Base-by-base conservation (phyloP, 805 yeast species). In the Brettanomyces sp. region DNA sequence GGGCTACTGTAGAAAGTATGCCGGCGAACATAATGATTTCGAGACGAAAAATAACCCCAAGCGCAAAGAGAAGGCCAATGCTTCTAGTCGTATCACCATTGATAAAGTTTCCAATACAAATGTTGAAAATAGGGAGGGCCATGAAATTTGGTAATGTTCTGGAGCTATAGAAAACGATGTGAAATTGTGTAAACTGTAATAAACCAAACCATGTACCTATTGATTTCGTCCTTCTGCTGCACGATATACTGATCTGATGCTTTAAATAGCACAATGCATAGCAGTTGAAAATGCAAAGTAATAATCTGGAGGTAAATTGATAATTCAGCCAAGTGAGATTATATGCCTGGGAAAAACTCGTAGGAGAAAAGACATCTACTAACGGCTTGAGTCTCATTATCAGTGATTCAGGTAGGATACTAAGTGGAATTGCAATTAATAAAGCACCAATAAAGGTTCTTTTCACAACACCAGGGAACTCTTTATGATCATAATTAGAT, bases 391-490 rank as follows among this genome's bases (percentile, higher is more conserved):
- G 13, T 21, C 30, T 25, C 9, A 25, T 12, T 9, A 36, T 8
- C 5, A 37, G 12, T n/a, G 37, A 30, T 8, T 33, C 35, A 5
- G 45, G 45, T 9, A 43, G n/a, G 0, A 76, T 76, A 44, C 70
- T 73, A 2, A 76, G 61, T 1, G 79, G 39, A 0, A 57, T 57
- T 0, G 86, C 70, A 11, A 87, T 49, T 1, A 77, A 49, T 43
- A 81, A 52, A 8, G 93, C 73, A 2, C 95, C 95, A 11, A 86
- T 57, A 56, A 89, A 90, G 0, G 95, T 77, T 45, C 97, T 71
- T 28, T 95, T 95, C 6, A 91, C 96, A 2, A 72, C 90, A 2
- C 97, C 97, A 0, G 96, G 95, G 59, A 87, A 91, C 44, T 69
- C 62, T 6, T 70, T 50, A 60, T 91, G 98, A 58, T 91, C 97